These are phyloP conservation scores for Mortierella sp. DNA, from an alignment of 371 early-diverging fungal species.

Conservation along the genomic window DNA sequence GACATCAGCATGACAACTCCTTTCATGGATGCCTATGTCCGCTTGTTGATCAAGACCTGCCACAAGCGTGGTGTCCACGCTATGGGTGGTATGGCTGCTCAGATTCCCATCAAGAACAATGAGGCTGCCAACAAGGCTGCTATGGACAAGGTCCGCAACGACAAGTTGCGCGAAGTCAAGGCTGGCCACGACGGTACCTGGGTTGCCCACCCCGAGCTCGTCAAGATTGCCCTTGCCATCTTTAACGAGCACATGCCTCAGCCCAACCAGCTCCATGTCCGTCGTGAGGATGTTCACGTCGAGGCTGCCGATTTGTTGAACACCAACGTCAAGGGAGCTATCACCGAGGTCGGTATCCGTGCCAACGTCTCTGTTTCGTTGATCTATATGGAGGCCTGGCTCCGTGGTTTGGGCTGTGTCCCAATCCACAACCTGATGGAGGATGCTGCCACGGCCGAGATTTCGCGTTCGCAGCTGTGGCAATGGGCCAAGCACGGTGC, in stretches of 20 bases:
- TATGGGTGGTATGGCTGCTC: constrained; percentile 99
- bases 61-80: constrained; percentile 97
- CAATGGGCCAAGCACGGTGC: constrained; percentile 93
- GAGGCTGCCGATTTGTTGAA: constrained; percentile 85
- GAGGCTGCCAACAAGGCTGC: constrained; percentile 87
- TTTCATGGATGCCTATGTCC: constrained; percentile 96
- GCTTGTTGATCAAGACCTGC: constrained; percentile 95
- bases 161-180: constrained; percentile 93
- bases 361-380: constrained; percentile 92
- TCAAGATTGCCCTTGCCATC: constrained; percentile 85
- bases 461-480: constrained; percentile 93
- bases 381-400: constrained; percentile 96
- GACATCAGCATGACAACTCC: constrained; percentile 94
- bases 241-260: constrained; percentile 96
- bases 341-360: constrained; percentile 92
- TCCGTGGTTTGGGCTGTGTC: constrained; percentile 94
- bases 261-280: constrained; percentile 93
- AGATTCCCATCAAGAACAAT: constrained; percentile 96
- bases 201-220: constrained; percentile 98
- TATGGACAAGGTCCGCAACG: constrained; percentile 91
- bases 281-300: constrained; percentile 92
- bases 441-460: constrained; percentile 97
- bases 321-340: constrained; percentile 78
- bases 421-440: constrained; percentile 98
- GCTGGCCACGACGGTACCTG: constrained; percentile 98